Percentiles rank a stretch among this genome's conserved stretches.
These are phyloP conservation scores for Cajanus cajan DNA, from an alignment of 306 rosid species.

Conservation along the genomic window DNA sequence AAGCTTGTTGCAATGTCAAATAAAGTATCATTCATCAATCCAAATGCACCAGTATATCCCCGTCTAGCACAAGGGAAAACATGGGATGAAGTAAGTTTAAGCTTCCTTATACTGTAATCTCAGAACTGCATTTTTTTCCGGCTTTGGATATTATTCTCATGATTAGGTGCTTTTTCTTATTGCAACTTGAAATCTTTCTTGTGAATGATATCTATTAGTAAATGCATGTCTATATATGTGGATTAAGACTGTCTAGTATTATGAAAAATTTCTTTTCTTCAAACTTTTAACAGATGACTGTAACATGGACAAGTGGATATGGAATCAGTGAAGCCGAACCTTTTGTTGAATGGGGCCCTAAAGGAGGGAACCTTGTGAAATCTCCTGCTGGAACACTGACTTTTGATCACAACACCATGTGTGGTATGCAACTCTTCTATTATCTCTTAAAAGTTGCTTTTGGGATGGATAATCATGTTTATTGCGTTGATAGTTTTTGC, in stretches of 20 bases:
- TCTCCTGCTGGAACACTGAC: constrained; percentile 84
- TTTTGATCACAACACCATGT: constrained; percentile 73
- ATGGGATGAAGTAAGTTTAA: constrained; percentile 77
- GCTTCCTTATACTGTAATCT: constrained; percentile 11
- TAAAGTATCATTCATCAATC: constrained; percentile 64
- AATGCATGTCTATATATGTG: neutral
- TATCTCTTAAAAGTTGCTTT: constrained; percentile 5
- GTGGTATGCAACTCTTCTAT: constrained; percentile 58
- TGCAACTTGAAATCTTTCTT: constrained; percentile 15
- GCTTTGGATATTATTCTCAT: neutral
- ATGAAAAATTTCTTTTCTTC: neutral
- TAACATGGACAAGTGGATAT: constrained; percentile 98
- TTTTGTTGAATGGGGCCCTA: constrained; percentile 82
- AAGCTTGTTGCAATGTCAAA: constrained; percentile 72
- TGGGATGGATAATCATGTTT: constrained; percentile 17
- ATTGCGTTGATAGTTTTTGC: neutral
- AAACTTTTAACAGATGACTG: constrained; percentile 61
- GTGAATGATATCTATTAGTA: neutral
- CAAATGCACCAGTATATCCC: constrained; percentile 90
- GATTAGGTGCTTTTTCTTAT: neutral
- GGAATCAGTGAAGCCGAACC: constrained; percentile 69
- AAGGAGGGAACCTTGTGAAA: constrained; percentile 50
- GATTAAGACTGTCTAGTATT: constrained; percentile 7
- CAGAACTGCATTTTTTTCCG: constrained; percentile 11
- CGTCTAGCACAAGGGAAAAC: constrained; percentile 89